Evolutionary conservation across 1,284 basidiomycete species (phyloP), one percentile per base, ranked within the genome.

Genomic region (Cystobasidium slooffiae): DNA sequence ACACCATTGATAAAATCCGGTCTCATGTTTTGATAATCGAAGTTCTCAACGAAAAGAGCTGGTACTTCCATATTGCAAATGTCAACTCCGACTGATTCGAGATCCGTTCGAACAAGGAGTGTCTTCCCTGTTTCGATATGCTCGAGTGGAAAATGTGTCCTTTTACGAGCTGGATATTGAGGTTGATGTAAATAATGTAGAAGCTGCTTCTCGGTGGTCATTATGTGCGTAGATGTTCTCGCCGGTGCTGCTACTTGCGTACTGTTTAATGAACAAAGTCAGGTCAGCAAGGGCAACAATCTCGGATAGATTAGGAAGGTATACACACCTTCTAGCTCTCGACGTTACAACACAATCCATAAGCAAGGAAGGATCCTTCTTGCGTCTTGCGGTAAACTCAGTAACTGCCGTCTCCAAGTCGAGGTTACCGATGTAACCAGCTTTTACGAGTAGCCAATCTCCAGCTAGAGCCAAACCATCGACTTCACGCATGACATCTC

Each of bases 31-130:
- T 91, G 90, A 81, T 97, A 99, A 84, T 99, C 97, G 82, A 99
- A 99, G 84, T 99, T 99, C 83, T 99, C 97, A 79, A 97, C 95
- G 84, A 98, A 99, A 5, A 98, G 84, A 0, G 95, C 96, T 0
- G 94, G 94, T 22, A 98, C 91, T 75, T 86, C 84, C 20, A 83
- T 82, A 68, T 83, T 83, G 84, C 94, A 97, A 59, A 97, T 87
- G 79, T 96, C 93, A 77, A 94, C 93, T 14, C 84, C 84, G 44
- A 85, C 79, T 58, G 75, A 74, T 56, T 80, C 78, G 46, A 81
- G 77, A 61, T 81, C 81, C 4, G 77, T 76, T 0, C 80, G 68
- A 6, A 78, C 64, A 1, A 87, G 86, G 46, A 85, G 81, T 49
- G 85, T 85, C 76, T 87, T 89, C 56, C 84, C 84, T 5, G 90